Evolutionary conservation across 176 grass and related monocot genomes (phyloP), one percentile per base, ranked within the genome.

Genomic region (Dactylis glomerata): DNA sequence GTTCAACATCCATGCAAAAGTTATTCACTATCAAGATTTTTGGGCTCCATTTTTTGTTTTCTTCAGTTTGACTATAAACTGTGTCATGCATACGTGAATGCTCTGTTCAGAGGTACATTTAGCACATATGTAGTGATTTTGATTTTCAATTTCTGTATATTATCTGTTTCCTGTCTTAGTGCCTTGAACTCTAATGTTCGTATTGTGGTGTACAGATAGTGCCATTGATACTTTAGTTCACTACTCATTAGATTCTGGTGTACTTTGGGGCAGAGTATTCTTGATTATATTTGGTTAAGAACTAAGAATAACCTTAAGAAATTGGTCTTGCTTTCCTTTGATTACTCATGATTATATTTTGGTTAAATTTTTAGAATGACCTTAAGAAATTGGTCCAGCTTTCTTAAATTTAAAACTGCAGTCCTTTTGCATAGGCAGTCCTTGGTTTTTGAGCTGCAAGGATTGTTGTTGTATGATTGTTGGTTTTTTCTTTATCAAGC

Each of bases 11-110:
- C 5, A 3, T 22, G 41, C 9, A 3, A 41, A 73, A 56, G 6
- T 76, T 50, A 46, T 56, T 58, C 32, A 24, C 23, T 7, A 46
- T 66, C 69, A 70, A 30, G 8, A 26, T 31, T 50, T 71, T 54
- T 58, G 32, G 40, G 44, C 36, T 82, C 50, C 36, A n/a, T 87
- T 41, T 73, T 71, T 76, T 79, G 26, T 34, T 86, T 78, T 86
- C 57, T 86, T 55, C 6, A 68, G 55, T 86, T 82, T 92, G 79
- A 92, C 78, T 42, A 40, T 86, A 69, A 30, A 13, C 32, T 86
- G 15, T n/a, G n/a, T 91, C 61, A 55, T 82, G 40, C 50, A 68
- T 78, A 99, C 91, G 93, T 96, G 37, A 96, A 96, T 90, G 66
- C 89, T 42, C 76, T 99, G 84, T 95, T 98, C 83, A 92, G 40